Conservation (phyloP, 306 rosid species). For the Cucumis melo region DNA sequence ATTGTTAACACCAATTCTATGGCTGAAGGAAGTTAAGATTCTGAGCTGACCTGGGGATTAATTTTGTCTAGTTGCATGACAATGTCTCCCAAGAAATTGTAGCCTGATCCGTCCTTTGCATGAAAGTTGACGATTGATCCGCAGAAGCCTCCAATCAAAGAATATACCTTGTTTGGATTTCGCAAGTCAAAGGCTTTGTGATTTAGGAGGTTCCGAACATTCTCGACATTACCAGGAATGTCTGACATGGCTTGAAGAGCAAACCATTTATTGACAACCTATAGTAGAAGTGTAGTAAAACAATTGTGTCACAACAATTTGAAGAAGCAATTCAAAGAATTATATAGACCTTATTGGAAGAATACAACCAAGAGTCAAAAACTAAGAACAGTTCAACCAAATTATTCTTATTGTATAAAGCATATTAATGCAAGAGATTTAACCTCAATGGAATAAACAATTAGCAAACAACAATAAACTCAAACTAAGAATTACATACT, state of each 20-base stretch:
- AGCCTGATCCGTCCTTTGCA: conserved; percentile 92
- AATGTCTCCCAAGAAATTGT: conserved; percentile 72
- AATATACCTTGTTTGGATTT: conserved; percentile 96
- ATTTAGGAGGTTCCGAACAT: conserved; percentile 53
- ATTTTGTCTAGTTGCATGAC: conserved; percentile 71
- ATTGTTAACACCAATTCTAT: neutral
- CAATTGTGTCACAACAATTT: neutral
- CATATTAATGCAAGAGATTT: neutral
- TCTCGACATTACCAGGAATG: conserved; percentile 68
- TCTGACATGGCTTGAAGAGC: conserved; percentile 92
- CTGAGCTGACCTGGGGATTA: conserved; percentile 69
- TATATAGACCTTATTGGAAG: neutral
- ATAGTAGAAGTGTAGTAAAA: neutral
- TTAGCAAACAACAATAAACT: neutral
- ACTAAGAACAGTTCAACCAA: neutral
- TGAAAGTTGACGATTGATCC: conserved; percentile 86
- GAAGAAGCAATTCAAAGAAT: neutral
- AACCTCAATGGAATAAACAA: neutral
- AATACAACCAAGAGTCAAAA: neutral
- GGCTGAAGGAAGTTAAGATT: neutral
- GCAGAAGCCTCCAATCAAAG: conserved; percentile 88
- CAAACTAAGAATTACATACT: neutral
- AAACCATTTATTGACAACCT: conserved; percentile 98
- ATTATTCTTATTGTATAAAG: neutral
- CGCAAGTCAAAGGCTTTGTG: conserved; percentile 87